Conservation (phyloP, 1,284 basidiomycete species). For the Calocybe gambosa region DNA sequence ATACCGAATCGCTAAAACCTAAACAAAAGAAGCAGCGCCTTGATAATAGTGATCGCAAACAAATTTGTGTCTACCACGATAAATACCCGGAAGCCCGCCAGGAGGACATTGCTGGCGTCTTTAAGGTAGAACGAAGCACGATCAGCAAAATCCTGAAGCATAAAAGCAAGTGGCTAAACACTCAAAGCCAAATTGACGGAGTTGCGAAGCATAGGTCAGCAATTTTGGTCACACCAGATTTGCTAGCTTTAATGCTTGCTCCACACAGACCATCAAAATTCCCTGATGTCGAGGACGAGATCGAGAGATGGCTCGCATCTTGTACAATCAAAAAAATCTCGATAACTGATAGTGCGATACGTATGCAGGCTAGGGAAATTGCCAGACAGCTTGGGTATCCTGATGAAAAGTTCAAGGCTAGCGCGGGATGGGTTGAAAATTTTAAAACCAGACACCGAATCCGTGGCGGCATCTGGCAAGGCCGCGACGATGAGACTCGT, state of each 20-base stretch:
- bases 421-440: constrained; percentile 86
- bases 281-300: constrained; percentile 65
- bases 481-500: constrained; percentile 27
- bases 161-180: constrained; percentile 74
- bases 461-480: constrained; percentile 55
- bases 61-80: constrained; percentile 68
- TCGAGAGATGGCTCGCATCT: constrained; percentile 56
- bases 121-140: constrained; percentile 85
- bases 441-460: constrained; percentile 81
- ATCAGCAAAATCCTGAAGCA: constrained; percentile 89
- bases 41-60: constrained; percentile 66
- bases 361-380: constrained; percentile 64
- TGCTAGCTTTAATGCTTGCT: not conserved
- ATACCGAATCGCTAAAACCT: constrained; percentile 14
- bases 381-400: constrained; percentile 51
- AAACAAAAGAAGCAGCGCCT: constrained; percentile 69
- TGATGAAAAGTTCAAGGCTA: constrained; percentile 82
- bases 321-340: constrained; percentile 42
- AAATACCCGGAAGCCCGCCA: constrained; percentile 64
- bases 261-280: constrained; percentile 58
- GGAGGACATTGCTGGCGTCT: constrained; percentile 74
- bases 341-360: constrained; percentile 69
- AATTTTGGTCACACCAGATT: constrained; percentile 7
- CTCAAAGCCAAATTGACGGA: constrained; percentile 51
- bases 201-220: constrained; percentile 61